Percentiles rank a stretch among this genome's conserved stretches.
Evolutionary conservation across 306 rosid species (phyloP).

Genomic region (Sicyos baderoa): DNA sequence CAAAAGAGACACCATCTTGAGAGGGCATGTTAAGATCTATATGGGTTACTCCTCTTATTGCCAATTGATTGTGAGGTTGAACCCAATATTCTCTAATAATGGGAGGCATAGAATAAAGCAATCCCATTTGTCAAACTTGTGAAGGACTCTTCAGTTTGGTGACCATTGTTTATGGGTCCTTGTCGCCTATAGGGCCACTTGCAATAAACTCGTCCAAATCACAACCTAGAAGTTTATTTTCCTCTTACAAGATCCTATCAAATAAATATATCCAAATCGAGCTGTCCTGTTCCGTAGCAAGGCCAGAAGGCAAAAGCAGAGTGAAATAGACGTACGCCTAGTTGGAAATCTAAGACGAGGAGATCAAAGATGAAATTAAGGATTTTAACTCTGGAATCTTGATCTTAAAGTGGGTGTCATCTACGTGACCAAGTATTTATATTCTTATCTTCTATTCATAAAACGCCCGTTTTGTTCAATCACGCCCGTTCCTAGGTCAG

Average conservation of each 20-base stretch:
- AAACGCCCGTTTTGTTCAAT: too few relatives aligned
- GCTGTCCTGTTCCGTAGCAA: background rate
- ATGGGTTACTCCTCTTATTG: too few relatives aligned
- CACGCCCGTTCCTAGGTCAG: too few relatives aligned
- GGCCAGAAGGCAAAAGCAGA: background rate
- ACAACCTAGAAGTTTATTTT: background rate
- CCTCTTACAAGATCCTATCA: conserved; percentile 16
- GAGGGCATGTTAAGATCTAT: too few relatives aligned
- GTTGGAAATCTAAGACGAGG: background rate
- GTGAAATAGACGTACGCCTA: background rate
- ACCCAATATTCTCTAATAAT: too few relatives aligned
- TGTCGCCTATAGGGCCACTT: conserved; percentile 14
- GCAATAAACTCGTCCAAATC: conserved; percentile 12
- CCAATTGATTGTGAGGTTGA: too few relatives aligned
- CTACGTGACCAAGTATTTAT: too few relatives aligned
- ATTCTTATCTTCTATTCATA: too few relatives aligned
- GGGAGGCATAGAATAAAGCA: conserved; percentile 1
- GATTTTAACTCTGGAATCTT: background rate
- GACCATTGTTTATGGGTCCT: conserved; percentile 3
- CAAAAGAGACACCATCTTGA: too few relatives aligned
- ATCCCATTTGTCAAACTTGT: background rate
- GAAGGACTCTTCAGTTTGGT: conserved; percentile 9
- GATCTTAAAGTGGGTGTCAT: background rate
- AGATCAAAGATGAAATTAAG: background rate
- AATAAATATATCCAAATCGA: background rate